Evolutionary conservation across 106 monocot genomes (phyloP), one percentile per base, ranked within the genome.

Genomic region (Phalaenopsis aphrodite): DNA sequence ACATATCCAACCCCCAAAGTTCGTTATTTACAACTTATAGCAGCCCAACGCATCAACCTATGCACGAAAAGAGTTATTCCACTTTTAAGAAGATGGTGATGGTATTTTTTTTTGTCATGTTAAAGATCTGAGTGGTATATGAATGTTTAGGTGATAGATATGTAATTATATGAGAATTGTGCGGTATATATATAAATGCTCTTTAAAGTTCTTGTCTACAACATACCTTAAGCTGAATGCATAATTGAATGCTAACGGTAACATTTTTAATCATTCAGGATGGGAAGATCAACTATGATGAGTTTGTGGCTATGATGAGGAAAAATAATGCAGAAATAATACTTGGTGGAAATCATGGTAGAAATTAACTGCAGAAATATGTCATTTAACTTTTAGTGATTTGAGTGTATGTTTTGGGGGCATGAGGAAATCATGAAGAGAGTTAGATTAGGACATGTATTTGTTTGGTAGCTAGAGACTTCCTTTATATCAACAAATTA

Each of bases 261-360:
- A 41, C 58, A 23, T 45, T 18, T 72, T 82, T 72, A 5, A 68
- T 74, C 5, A 14, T 42, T 77, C 66, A 88, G 85, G 90, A 86
- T 75, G 86, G 86, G 71, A 85, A 75, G 81, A 88, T 82, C 72
- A 84, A 85, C 55, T 87, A 85, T 56, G 82, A 86, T 42, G 89
- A 89, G 82, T 89, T 89, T 80, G 86, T 86, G 55, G 82, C 89
- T 14, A 89, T 89, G 89, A 89, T 89, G 89, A 86, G 80, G 80
- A 86, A 82, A 79, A 77, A 80, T 77, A 84, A 76, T 41, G 81
- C 76, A 48, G 84, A 87, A 30, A 74, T 78, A 8, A 36, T 36
- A 36, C 67, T 30, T 24, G 36, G 24, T 8, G 30, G 67, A 19
- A 67, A 69, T 69, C 30, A 69, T 69, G 38, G 69, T 39, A 38